Base-by-base conservation (phyloP, 2,329 filamentous ascomycete species). In the Colletotrichum musicola region DNA sequence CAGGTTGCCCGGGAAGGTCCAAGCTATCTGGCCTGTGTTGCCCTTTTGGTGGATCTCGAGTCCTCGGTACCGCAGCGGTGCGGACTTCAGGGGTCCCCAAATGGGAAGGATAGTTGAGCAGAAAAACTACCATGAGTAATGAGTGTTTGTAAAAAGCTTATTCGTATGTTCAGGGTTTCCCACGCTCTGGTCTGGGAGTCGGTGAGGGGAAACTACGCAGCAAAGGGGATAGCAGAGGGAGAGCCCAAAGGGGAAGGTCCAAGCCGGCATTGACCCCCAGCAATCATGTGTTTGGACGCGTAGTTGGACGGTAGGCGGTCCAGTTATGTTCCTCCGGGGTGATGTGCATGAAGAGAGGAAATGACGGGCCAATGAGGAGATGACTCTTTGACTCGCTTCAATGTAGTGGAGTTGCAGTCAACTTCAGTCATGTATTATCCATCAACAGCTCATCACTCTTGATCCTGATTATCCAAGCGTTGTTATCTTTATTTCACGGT, bases 11-110 rank as follows among this genome's bases (percentile, higher is more conserved):
- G 47, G 59, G 64, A 67, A 67, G 64, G 64, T 64, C 65, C 65
- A 68, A 60, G 65, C 65, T 68, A 68, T 68, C 65, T 65, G 55
- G 27, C 40, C 55, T n/a, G 60, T 22, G 25, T 47, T 14, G 40
- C 40, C 40, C 44, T 47, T 47, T 13, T 14, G 38, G 42, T 44
- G 46, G n/a, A 55, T 16, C 30, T 35, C 13, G 9, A 9, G 10
- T 20, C 6, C 40, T 7, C 16, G n/a, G 22, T 27, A 20, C n/a
- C 50, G 30, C 30, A 35, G 30, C 30, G 7, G 30, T 10, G 12
- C 30, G 30, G 7, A 2, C 1, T 35, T 10, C 30, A 10, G 30
- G 30, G 30, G 30, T 35, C 30, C 9, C 30, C 9, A 35, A 35
- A 35, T 10, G 30, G 30, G 30, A 10, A 10, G 9, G 10, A 35